These are phyloP conservation scores for Ambrosia hybrid DNA, from an alignment of 140 eudicot genomes.

Conservation along the genomic window DNA sequence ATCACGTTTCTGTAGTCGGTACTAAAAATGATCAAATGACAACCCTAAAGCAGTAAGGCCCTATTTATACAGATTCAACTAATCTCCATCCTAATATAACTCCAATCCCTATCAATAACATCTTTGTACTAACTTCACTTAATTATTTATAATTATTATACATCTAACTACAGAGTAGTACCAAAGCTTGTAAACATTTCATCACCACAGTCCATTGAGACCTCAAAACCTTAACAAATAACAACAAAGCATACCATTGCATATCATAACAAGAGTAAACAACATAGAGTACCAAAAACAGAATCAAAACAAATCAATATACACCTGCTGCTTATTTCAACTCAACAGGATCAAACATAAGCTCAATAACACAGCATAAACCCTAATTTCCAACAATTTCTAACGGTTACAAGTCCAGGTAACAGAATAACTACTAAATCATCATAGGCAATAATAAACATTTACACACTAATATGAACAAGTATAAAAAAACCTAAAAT, in stretches of 20 bases:
- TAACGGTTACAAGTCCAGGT: background rate
- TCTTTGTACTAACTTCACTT: background rate
- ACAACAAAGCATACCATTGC: background rate
- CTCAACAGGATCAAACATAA: no score
- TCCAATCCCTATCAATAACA: background rate
- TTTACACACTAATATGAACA: background rate
- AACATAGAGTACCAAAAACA: background rate
- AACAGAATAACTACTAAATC: background rate
- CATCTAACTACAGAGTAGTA: background rate
- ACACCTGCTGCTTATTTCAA: no score
- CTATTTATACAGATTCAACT: background rate
- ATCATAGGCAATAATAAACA: background rate
- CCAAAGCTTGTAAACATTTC: background rate
- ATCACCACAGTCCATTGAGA: background rate
- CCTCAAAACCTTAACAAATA: background rate
- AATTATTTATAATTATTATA: no score
- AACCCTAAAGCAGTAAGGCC: background rate
- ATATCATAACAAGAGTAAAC: background rate
- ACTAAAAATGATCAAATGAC: background rate
- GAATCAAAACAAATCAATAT: no score
- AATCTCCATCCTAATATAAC: background rate
- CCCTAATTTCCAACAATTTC: background rate
- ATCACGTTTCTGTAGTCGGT: background rate
- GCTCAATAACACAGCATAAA: background rate
- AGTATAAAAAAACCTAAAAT: no score